phyloP scores from a whole-genome alignment of 2,329 filamentous ascomycete species.

The Penicillium occitanis region DNA sequence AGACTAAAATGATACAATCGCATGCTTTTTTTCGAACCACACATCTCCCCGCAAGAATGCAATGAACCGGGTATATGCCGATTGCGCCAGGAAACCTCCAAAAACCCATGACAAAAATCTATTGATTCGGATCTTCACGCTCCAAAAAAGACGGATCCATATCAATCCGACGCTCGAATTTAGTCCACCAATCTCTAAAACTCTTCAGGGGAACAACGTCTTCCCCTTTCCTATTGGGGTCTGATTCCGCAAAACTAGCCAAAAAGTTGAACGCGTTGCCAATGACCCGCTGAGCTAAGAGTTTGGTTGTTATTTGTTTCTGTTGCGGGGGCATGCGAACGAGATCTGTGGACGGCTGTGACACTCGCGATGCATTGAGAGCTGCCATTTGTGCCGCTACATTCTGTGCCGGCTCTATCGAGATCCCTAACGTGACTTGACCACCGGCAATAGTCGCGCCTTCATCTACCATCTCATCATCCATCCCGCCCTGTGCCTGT shows the following conservation, averaged over 20 bases:
- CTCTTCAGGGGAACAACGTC: constrained; percentile 92
- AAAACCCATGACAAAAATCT: not conserved
- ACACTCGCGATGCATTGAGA: constrained; percentile 42
- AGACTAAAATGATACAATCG: constrained; percentile 18
- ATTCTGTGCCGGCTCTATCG: constrained; percentile 71
- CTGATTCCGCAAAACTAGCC: constrained; percentile 74
- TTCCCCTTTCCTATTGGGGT: constrained; percentile 56
- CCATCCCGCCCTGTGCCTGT: constrained; percentile 33
- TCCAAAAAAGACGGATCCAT: constrained; percentile 88
- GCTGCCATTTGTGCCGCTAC: constrained; percentile 69
- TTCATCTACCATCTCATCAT: constrained; percentile 50
- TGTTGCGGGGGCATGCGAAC: constrained; percentile 30
- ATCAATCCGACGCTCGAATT: constrained; percentile 86
- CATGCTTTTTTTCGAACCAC: not conserved
- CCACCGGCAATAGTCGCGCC: constrained; percentile 39
- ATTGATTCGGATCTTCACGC: constrained; percentile 55
- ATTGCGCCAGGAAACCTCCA: not conserved
- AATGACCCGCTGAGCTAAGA: constrained; percentile 90
- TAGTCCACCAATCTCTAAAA: constrained; percentile 97
- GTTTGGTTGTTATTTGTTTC: constrained; percentile 62
- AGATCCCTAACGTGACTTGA: constrained; percentile 75
- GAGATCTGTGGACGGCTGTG: constrained; percentile 31
- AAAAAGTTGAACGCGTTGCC: constrained; percentile 97
- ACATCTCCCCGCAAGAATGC: not conserved
- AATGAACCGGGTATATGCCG: not conserved